Base-by-base conservation (phyloP, 306 rosid species). In the Glycine latifolia region DNA sequence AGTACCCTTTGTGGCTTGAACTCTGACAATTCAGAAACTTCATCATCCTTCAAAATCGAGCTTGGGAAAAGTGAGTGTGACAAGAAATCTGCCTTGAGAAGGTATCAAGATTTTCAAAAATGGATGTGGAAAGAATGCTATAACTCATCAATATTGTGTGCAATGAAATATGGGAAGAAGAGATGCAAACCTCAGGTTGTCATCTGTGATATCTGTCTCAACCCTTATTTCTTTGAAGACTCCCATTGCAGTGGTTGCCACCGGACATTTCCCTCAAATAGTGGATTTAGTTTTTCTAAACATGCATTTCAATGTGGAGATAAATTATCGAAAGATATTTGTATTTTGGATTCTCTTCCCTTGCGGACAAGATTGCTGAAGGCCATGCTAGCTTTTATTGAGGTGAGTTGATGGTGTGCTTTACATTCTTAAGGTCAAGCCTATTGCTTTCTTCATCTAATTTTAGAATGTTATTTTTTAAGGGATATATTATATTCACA, bases 121-220 rank as follows among this genome's bases (percentile, higher is more conserved):
- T 93, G 99, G 99, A 75, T 86, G 81, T 95, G 94, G 95, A 91
- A 89, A 73, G 98, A 91, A 78, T 90, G 97, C 85, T 88, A 86
- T 35, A 86, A 86, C 81, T 72, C 93, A 52, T 87, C 94, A 7
- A 78, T 80, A 47, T 78, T 91, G 69, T 81, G 82, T 81, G 94
- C 99, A 84, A 84, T 69, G 81, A 91, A 93, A 81, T 87, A 74
- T 81, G 97, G 90, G 86, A 87, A 85, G 82, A 86, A 86, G 92
- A 90, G 99, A 76, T 87, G 93, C 84, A 73, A 79, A 70, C 84
- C 86, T 73, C 90, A 86, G 82, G 83, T 93, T 84, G 94, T 89
- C 65, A 70, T 90, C 69, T 93, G 99, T 78, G 87, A 91, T 78
- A 17, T 86, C 66, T 95, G 97, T 83, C 90, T 90, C 69, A 78